Percentiles rank a stretch among this genome's conserved stretches.
phyloP scores from a whole-genome alignment of 768 basidiomycete species.

The Gloeophyllum trabeum region DNA sequence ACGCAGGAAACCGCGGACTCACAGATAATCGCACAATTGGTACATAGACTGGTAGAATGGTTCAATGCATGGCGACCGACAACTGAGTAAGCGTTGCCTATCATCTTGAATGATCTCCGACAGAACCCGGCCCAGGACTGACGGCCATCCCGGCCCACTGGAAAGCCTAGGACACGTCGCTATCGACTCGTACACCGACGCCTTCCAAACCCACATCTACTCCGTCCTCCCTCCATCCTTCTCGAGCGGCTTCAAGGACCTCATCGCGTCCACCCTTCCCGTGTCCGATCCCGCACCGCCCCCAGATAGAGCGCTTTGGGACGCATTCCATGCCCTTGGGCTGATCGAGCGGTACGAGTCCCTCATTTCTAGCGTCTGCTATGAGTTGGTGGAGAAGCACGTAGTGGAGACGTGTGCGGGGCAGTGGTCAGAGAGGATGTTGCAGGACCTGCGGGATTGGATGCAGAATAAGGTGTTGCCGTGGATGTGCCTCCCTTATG shows the following conservation, averaged over 20 bases:
- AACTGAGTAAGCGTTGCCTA: conserved; percentile 33
- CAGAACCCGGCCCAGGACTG: conserved; percentile 2
- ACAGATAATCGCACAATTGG: conserved; percentile 37
- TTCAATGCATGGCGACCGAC: conserved; percentile 66
- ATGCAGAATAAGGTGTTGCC: conserved; percentile 71
- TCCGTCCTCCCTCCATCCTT: conserved; percentile 62
- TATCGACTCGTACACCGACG: conserved; percentile 46
- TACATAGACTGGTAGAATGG: conserved; percentile 59
- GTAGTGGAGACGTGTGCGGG: conserved; percentile 55
- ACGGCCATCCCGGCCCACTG: background rate
- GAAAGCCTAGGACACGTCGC: conserved; percentile 56
- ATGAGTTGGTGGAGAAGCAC: conserved; percentile 73
- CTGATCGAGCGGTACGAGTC: conserved; percentile 77
- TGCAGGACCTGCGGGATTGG: conserved; percentile 57
- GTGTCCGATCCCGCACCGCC: conserved; percentile 14
- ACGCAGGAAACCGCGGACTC: conserved; percentile 34
- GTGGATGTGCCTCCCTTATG: conserved; percentile 81
- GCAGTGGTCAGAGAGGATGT: conserved; percentile 58
- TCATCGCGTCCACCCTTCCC: conserved; percentile 47
- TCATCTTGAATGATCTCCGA: conserved; percentile 5
- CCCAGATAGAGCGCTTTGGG: conserved; percentile 33
- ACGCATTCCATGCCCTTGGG: conserved; percentile 56
- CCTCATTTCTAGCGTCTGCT: conserved; percentile 74
- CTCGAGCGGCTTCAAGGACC: conserved; percentile 52
- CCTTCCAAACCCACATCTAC: conserved; percentile 68